Evolutionary conservation across 2,329 filamentous ascomycete genomes (phyloP), one percentile per base, ranked within the genome.

Genomic region (Cadophora gregata): DNA sequence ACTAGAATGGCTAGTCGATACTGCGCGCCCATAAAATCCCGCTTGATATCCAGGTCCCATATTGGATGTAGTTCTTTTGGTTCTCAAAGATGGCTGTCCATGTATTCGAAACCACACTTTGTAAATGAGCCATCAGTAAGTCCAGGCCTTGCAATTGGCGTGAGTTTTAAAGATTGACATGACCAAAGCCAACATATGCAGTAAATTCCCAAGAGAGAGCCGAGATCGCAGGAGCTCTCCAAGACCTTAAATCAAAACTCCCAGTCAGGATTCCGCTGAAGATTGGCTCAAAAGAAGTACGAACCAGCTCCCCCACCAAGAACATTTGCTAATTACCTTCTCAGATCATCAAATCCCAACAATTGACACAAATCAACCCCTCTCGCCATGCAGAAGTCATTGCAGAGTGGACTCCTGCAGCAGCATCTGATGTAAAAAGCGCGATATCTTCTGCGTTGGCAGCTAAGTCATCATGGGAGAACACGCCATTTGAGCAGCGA

Each of bases 401-500:
- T 16, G 56, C 56, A 29, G 8, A 45, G 5, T 59, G 38, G 33
- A 29, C 56, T 16, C 56, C 56, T 10, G 56, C 56, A 10, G 24
- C 56, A 19, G 56, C 56, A 16, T 12, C 31, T 4, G 33, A 59
- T 45, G 21, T 59, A 12, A 59, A 59, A 19, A 29, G 2, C 25
- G 68, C 68, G 2, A 70, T 68, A 50, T 64, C 66, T 19, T 62
- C 66, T 36, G 68, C 66, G 1, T 63, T 69, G 45, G 68, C 66
- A 2, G 66, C 94, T 59, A 96, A 96, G 82, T 84, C 88, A 62
- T 86, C 88, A 31, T 98, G 96, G 95, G 93, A 95, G 76, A 84
- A 86, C 4, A 84, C 96, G 24, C 92, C 95, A 14, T 98, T 98
- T 76, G 88, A 92, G 60, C 95, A 98, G 80, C 89, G 95, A 63